Evolutionary conservation across 2,329 filamentous ascomycete species (phyloP), one percentile per base, ranked within the genome.

Genomic region (Aureobasidium sp.): DNA sequence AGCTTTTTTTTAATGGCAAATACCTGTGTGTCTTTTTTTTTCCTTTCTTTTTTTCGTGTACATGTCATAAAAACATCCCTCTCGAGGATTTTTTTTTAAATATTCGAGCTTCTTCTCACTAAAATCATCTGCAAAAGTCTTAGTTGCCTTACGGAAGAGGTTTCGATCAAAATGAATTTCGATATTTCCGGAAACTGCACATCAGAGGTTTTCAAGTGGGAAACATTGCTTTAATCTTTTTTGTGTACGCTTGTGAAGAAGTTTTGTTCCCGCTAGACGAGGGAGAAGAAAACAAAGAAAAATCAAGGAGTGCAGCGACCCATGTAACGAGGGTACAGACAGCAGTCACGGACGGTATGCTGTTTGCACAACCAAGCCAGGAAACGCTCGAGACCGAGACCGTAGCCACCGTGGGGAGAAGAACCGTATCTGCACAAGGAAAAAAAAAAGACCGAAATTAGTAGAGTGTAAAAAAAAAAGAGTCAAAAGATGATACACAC

Each of bases 331-430:
- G 86, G 86, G 67, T 90, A 90, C 73, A 90, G 69, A 70, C 84
- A 88, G 62, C 81, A 82, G 64, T 84, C 81, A 35, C 81, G 71
- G 34, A 85, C 81, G 2, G 81, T 85, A 67, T 81, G 80, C 61
- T 81, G 78, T 60, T 79, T 80, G 67, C 80, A 84, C 66, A 85
- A 68, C 81, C 81, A 85, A 42, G 81, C 81, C 45, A 85, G 70
- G 72, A 84, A 84, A 41, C 91, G 83, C 77, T 97, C 91, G 48
- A 95, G 79, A 61, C 93, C 93, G 44, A 98, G 78, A 50, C 91
- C 91, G 69, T 95, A 97, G 53, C 91, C 90, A 58, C 90, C 90
- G 71, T 97, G 91, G 24, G 90, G 89, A 39, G 86, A 90, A 52
- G 86, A 90, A 53, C 93, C 93, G 67, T 97, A 95, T 71, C 86